phyloP scores from a whole-genome alignment of 2,329 filamentous ascomycete genomes.

The Chalaropsis ovoidea region DNA sequence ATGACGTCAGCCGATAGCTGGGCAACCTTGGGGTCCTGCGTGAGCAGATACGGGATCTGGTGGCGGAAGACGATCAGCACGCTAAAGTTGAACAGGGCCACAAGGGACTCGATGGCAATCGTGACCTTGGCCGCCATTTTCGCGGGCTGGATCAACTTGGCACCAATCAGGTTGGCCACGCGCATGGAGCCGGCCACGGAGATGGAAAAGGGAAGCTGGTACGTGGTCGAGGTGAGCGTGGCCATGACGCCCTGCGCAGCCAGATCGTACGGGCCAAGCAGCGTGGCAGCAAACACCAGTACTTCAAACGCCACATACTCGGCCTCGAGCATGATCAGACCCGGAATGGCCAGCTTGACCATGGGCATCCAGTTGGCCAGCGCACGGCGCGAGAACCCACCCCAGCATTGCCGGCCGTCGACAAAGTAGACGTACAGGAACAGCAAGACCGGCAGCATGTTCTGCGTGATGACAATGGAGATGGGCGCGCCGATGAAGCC shows the following conservation, averaged over 20 bases:
- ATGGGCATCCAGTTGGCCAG: conserved; percentile 65
- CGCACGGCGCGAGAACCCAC: conserved; percentile 61
- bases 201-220: conserved; percentile 85
- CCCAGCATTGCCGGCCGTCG: conserved; percentile 71
- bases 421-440: conserved; percentile 68
- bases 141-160: conserved; percentile 68
- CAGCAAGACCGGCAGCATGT: conserved; percentile 63
- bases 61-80: conserved; percentile 59
- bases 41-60: conserved; percentile 68
- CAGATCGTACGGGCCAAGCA: conserved; percentile 66
- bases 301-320: conserved; percentile 92
- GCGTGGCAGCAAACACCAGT: conserved; percentile 69
- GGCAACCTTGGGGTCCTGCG: conserved; percentile 60
- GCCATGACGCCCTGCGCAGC: conserved; percentile 81
- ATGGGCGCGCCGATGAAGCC: conserved; percentile 75
- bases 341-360: conserved; percentile 78
- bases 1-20: conserved; percentile 58
- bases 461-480: conserved; percentile 69
- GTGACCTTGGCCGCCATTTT: conserved; percentile 71
- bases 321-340: conserved; percentile 86
- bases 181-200: conserved; percentile 81
- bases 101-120: conserved; percentile 52
- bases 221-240: conserved; percentile 68
- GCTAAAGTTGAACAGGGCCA: conserved; percentile 71
- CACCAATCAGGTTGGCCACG: conserved; percentile 85